A percentile compares a stretch with the other conserved stretches of the same genome.
Conservation (phyloP, 1,284 basidiomycete species). For the Sphaerobolus stellatus region DNA sequence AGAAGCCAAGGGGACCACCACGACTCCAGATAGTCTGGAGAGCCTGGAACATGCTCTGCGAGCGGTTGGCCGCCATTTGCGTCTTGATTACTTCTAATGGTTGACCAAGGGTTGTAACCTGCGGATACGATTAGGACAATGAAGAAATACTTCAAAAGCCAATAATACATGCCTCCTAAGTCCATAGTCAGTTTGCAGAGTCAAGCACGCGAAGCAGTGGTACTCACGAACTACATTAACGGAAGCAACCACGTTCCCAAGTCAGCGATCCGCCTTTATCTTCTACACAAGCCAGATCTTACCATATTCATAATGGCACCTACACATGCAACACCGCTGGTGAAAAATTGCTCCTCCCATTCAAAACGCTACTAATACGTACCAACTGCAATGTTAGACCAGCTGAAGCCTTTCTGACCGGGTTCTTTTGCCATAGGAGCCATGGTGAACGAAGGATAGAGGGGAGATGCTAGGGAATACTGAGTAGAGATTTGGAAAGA, state of each 20-base stretch:
- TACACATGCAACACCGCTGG: constrained; percentile 33
- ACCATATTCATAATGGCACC: constrained; percentile 98
- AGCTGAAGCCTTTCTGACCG: constrained; percentile 92
- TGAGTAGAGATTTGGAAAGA: too few relatives aligned
- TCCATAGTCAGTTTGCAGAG: constrained; percentile 25
- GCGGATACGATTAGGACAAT: constrained; percentile 18
- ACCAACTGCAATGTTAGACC: constrained; percentile 99
- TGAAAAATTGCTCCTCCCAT: constrained; percentile 13
- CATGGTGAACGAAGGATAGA: constrained; percentile 45
- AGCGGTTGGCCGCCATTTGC: constrained; percentile 95
- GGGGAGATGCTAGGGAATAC: too few relatives aligned
- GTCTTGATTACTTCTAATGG: constrained; percentile 99
- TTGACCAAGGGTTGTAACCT: constrained; percentile 97
- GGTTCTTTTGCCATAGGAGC: constrained; percentile 73
- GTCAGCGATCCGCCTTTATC: neutral
- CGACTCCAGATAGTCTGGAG: constrained; percentile 87
- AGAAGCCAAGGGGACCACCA: constrained; percentile 90
- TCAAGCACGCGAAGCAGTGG: constrained; percentile 4
- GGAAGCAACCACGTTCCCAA: constrained; percentile 2
- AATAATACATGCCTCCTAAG: constrained; percentile 13
- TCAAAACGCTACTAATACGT: constrained; percentile 33
- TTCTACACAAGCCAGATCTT: constrained; percentile 22
- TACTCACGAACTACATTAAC: constrained; percentile 57
- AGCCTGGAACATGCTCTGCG: constrained; percentile 88
- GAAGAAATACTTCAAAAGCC: neutral